A percentile compares a stretch with the other conserved stretches of the same genome.
phyloP scores from a whole-genome alignment of 2,329 filamentous ascomycete species.

The Aspergillus uvarum region DNA sequence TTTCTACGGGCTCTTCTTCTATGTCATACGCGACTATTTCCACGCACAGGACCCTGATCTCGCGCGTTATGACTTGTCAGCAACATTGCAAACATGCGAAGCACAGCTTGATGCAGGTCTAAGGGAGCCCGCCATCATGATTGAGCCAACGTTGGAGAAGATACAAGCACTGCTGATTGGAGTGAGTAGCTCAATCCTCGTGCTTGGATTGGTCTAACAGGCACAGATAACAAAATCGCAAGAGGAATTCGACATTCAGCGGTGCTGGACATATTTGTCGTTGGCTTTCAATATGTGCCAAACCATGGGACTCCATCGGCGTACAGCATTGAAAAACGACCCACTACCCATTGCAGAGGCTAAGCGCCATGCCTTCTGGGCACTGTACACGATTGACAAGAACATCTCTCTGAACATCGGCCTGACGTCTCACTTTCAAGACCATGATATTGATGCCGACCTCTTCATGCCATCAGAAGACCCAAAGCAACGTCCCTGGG shows the following conservation, averaged over 20 bases:
- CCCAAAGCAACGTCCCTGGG: slow-evolving; percentile 22
- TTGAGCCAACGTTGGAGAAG: slow-evolving; percentile 25
- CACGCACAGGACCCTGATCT: slow-evolving; percentile 22
- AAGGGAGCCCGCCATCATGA: slow-evolving; percentile 21
- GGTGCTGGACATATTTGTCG: slow-evolving; percentile 27
- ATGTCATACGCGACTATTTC: slow-evolving; percentile 27
- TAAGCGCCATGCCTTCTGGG: slow-evolving; percentile 28
- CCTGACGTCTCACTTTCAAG: slow-evolving; percentile 27
- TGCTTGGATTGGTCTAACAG: background rate
- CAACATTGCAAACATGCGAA: slow-evolving; percentile 19
- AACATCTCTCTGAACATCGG: slow-evolving; percentile 28
- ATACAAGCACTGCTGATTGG: slow-evolving; percentile 24
- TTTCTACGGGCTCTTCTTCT: slow-evolving; percentile 26
- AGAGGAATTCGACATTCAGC: slow-evolving; percentile 27
- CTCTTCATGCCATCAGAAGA: slow-evolving; percentile 21
- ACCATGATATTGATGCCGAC: slow-evolving; percentile 28
- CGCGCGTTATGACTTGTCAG: slow-evolving; percentile 15
- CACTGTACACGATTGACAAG: slow-evolving; percentile 28
- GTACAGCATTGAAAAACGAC: slow-evolving; percentile 18
- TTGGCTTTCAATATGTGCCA: slow-evolving; percentile 28
- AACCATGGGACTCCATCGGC: slow-evolving; percentile 22
- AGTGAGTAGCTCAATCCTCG: slow-evolving; percentile 8
- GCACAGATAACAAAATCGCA: slow-evolving; percentile 26
- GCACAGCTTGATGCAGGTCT: slow-evolving; percentile 17
- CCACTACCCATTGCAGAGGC: slow-evolving; percentile 16